Percentiles rank a stretch among this genome's conserved stretches.
Conservation (phyloP, 2,329 filamentous ascomycete genomes). For the Sclerotinia nivalis region DNA sequence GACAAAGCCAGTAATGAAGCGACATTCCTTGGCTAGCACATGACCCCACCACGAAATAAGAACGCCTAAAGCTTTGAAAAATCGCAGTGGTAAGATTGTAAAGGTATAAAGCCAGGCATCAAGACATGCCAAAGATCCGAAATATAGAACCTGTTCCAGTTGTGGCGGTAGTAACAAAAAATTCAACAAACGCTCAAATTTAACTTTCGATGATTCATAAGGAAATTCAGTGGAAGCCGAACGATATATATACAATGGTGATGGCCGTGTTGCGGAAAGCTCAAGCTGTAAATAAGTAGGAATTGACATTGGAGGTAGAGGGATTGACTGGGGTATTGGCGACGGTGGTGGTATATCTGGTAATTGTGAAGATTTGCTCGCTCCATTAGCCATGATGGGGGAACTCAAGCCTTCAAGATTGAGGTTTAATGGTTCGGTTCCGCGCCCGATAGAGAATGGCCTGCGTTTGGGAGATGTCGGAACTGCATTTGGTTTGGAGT, state of each 20-base stretch:
- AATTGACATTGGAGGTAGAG: conserved; percentile 65
- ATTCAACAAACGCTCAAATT: conserved; percentile 88
- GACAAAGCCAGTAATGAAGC: conserved; percentile 73
- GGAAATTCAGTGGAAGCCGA: conserved; percentile 60
- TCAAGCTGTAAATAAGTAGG: conserved; percentile 66
- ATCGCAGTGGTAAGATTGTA: conserved; percentile 88
- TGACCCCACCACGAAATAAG: conserved; percentile 77
- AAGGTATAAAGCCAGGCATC: conserved; percentile 97
- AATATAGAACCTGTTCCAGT: conserved; percentile 81
- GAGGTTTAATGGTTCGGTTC: conserved; percentile 38
- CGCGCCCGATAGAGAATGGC: conserved; percentile 27
- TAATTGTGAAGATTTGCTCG: conserved; percentile 26
- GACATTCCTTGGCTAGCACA: conserved; percentile 68
- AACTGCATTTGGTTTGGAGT: conserved; percentile 30
- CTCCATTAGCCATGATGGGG: conserved; percentile 1
- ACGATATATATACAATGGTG: conserved; percentile 65
- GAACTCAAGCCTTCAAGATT: conserved; percentile 25
- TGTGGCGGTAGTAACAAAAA: conserved; percentile 80
- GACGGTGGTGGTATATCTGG: conserved; percentile 32
- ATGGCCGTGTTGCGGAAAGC: conserved; percentile 61
- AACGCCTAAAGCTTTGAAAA: conserved; percentile 76
- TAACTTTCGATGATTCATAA: conserved; percentile 90
- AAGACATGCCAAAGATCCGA: conserved; percentile 86
- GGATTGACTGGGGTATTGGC: conserved; percentile 54
- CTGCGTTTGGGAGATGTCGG: conserved; percentile 38